Conservation (phyloP, 192 early-diverging fungal species). For the Coemansia sp. region DNA sequence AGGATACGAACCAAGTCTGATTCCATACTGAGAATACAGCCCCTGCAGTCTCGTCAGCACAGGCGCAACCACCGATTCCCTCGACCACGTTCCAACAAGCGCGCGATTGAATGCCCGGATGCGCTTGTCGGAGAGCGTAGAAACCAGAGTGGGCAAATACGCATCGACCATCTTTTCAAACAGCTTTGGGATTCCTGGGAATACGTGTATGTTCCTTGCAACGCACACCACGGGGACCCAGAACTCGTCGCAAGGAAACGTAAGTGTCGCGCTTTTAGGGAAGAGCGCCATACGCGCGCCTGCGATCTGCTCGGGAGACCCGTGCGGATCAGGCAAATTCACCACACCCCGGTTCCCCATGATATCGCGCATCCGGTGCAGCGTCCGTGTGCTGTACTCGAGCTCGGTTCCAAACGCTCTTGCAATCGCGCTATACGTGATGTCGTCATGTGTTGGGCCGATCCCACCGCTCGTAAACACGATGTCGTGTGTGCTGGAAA, state of each 20-base stretch:
- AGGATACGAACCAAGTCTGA: conserved; percentile 46
- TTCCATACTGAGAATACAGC: conserved; percentile 5
- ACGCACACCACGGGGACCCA: conserved; percentile 76
- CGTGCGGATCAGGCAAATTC: conserved; percentile 33
- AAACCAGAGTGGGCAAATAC: conserved; percentile 25
- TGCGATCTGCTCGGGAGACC: conserved; percentile 33
- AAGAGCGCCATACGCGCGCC: conserved; percentile 69
- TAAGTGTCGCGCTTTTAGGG: conserved; percentile 43
- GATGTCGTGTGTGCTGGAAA: conserved; percentile 55
- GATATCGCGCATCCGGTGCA: conserved; percentile 56
- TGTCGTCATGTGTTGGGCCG: conserved; percentile 69
- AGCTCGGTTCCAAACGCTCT: conserved; percentile 59
- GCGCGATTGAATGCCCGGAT: conserved; percentile 17
- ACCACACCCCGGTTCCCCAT: conserved; percentile 6
- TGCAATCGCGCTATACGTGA: conserved; percentile 66
- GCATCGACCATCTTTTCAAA: conserved; percentile 50
- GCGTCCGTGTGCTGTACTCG: conserved; percentile 56
- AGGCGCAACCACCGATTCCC: conserved; percentile 35
- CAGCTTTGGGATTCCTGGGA: conserved; percentile 69
- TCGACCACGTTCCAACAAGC: conserved; percentile 19
- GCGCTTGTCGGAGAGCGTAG: not conserved
- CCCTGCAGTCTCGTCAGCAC: conserved; percentile 26
- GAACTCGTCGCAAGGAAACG: conserved; percentile 50
- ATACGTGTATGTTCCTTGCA: conserved; percentile 60
- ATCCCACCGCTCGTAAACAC: conserved; percentile 79